phyloP scores from a whole-genome alignment of 164 flowering plant species.

The Kingdonia uniflora region DNA sequence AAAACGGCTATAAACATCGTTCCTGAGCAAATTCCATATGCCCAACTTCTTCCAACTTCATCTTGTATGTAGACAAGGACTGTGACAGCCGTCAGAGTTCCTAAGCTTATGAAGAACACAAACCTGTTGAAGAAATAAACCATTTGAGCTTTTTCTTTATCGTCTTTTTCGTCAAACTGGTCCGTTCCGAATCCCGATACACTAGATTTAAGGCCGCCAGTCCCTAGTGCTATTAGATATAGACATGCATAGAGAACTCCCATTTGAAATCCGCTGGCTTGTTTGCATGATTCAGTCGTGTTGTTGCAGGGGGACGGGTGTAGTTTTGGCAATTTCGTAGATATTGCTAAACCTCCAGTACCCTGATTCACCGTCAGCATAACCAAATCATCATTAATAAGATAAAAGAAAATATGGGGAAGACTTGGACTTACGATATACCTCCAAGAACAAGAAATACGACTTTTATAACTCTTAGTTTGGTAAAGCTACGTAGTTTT shows the following conservation, averaged over 20 bases:
- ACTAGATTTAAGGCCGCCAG: conserved; percentile 87
- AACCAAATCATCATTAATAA: neutral
- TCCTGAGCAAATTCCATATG: conserved; percentile 57
- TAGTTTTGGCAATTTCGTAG: conserved; percentile 51
- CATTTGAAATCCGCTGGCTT: conserved; percentile 61
- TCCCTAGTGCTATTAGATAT: conserved; percentile 70
- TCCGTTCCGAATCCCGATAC: conserved; percentile 89
- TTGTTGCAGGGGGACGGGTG: conserved; percentile 57
- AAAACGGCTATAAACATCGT: conserved; percentile 54
- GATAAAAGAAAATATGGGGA: neutral
- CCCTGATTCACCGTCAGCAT: conserved; percentile 37
- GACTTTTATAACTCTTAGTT: too few relatives aligned
- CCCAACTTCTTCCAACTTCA: conserved; percentile 73
- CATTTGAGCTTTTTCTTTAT: conserved; percentile 65
- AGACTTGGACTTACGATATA: too few relatives aligned
- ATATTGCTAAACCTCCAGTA: conserved; percentile 40
- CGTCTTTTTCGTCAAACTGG: conserved; percentile 76
- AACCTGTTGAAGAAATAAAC: conserved; percentile 75
- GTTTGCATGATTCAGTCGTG: conserved; percentile 24
- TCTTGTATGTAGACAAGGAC: conserved; percentile 85
- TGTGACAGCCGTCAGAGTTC: conserved; percentile 69
- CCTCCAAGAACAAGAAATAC: too few relatives aligned
- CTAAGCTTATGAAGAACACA: conserved; percentile 64
- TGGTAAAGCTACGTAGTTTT: too few relatives aligned
- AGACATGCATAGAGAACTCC: conserved; percentile 53